Evolutionary conservation across 2,329 filamentous ascomycete species (phyloP).

Genomic region (Pestalotiopsis sp.): DNA sequence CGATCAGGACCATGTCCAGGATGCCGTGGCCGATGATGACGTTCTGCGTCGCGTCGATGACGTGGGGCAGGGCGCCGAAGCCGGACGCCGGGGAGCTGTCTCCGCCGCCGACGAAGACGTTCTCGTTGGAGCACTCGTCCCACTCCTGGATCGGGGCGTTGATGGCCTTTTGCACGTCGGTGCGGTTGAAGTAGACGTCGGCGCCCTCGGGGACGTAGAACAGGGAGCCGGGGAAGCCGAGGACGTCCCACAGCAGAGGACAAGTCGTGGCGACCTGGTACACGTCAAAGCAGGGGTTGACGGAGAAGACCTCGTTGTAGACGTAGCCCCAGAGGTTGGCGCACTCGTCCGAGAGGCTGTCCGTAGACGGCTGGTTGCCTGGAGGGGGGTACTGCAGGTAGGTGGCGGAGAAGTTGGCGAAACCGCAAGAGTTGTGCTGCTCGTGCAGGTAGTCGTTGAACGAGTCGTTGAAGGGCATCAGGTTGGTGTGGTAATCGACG

Average conservation of each 20-base stretch:
- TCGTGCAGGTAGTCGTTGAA: constrained; percentile 55
- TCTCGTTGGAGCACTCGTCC: constrained; percentile 24
- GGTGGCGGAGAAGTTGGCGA: constrained; percentile 54
- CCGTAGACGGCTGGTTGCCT: constrained; percentile 53
- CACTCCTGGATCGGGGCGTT: constrained; percentile 55
- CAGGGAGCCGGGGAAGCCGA: constrained; percentile 60
- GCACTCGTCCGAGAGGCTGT: constrained; percentile 50
- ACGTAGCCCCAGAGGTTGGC: constrained; percentile 56
- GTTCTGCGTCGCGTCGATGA: constrained; percentile 74
- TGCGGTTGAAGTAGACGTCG: constrained; percentile 70
- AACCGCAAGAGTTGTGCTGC: constrained; percentile 57
- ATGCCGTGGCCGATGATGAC: constrained; percentile 75
- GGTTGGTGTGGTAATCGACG: constrained; percentile 54
- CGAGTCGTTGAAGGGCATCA: constrained; percentile 61
- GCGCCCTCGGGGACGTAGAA: constrained; percentile 66
- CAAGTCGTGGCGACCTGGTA: constrained; percentile 70
- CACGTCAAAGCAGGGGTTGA: constrained; percentile 72
- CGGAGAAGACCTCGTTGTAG: constrained; percentile 44
- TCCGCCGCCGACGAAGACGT: constrained; percentile 39
- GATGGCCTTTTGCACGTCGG: constrained; percentile 69
- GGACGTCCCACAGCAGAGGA: constrained; percentile 65
- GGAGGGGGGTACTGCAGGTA: constrained; percentile 65
- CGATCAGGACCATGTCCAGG: constrained; percentile 68
- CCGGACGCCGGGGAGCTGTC: constrained; percentile 59
- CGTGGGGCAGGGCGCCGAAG: constrained; percentile 63